Conservation (phyloP, 768 basidiomycete genomes). For the Cystobasidium onofrii region DNA sequence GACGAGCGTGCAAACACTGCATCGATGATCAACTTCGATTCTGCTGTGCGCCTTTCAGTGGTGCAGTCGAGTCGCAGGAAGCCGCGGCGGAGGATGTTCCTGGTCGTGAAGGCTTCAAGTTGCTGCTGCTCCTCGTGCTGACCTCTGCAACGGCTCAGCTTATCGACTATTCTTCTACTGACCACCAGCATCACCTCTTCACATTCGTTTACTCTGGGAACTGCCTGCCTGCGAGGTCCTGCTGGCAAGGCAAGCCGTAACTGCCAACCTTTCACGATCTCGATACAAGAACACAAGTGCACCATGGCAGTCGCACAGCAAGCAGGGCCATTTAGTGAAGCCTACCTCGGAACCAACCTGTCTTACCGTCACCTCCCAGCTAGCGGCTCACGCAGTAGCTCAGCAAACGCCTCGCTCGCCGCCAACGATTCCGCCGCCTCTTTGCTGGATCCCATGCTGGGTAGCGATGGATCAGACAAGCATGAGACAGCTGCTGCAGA, state of each 20-base stretch:
- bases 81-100: not conserved
- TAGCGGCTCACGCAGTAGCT: not conserved
- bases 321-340: not conserved
- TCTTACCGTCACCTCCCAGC: not conserved
- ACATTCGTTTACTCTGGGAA: not conserved
- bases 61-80: too few relatives aligned
- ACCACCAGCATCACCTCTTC: too few relatives aligned
- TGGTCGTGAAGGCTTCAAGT: not conserved
- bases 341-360: not conserved
- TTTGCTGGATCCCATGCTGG: not conserved
- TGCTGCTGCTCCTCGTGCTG: too few relatives aligned
- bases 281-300: not conserved
- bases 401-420: not conserved
- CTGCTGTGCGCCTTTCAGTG: too few relatives aligned
- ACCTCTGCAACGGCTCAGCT: too few relatives aligned
- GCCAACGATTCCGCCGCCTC: not conserved
- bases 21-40: too few relatives aligned
- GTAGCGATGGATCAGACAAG: not conserved
- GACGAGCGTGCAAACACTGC: not conserved
- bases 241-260: too few relatives aligned
- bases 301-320: not conserved
- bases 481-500: too few relatives aligned
- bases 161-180: too few relatives aligned
- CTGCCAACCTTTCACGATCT: too few relatives aligned
- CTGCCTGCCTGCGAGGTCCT: too few relatives aligned